Evolutionary conservation across 2,329 filamentous ascomycete species (phyloP), one percentile per base, ranked within the genome.

Genomic region (Phyllosticta citribraziliensis): DNA sequence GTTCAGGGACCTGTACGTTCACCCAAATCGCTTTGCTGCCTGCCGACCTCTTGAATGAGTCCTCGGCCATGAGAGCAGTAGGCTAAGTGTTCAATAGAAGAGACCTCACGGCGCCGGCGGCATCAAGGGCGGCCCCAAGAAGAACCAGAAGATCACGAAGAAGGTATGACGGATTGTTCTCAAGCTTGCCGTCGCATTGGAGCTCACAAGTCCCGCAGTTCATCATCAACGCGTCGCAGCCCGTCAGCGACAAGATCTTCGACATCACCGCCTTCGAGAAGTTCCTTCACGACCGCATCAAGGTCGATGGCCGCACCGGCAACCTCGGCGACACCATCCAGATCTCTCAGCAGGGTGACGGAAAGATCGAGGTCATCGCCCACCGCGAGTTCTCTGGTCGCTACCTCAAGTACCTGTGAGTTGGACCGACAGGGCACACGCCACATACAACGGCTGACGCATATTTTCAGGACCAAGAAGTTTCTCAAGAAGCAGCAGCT

Each of bases 401-500:
- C 77, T 99, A 99, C 86, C 85, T 99, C 80, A 99, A 99, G 89
- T 99, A 99, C 87, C 84, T 99, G 91, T 96, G 84, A 70, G 91
- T 84, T 62, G 54, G 3, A 25, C 19, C 33, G 40, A 9, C 9
- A 25, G 27, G 30, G 27, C n/a, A 11, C 4, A 2, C 9, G n/a
- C 22, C 33, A 14, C 20, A 24, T 11, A 47, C n/a, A 30, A 40
- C 22, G 17, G 47, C 65, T 69, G 58, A 70, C 19, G 40, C n/a
- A 50, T 14, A 2, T 25, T 10, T 24, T 56, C 69, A 96, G 91
- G 78, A 99, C 94, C 79, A 99, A 99, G 91, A 99, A 99, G 87
- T 99, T 96, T 88, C 88, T 99, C 81, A 99, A 99, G 91, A 99
- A 99, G 90, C 91, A 97, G 85, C 93, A 97, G 87, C 90, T 99